These are phyloP conservation scores for Melampsora larici-populina DNA, from an alignment of 1,284 basidiomycete genomes.

Conservation along the genomic window DNA sequence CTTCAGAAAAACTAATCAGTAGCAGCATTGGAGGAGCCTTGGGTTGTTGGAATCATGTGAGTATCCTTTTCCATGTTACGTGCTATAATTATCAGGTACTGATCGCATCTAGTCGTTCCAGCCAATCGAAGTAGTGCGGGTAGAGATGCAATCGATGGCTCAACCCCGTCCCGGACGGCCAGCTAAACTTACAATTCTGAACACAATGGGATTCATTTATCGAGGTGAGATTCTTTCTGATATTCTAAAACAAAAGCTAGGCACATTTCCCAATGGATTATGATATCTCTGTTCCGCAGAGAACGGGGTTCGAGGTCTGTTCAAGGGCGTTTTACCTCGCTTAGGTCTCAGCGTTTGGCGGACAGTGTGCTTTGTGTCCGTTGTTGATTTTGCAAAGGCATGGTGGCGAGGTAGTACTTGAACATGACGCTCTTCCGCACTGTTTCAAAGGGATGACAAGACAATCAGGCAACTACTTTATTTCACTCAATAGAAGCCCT, in stretches of 20 bases:
- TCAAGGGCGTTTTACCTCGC: slow-evolving; percentile 32
- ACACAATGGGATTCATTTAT: slow-evolving; percentile 40
- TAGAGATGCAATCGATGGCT: slow-evolving; percentile 44
- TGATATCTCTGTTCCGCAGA: slow-evolving; percentile 9
- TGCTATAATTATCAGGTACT: neutral
- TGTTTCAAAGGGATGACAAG: neutral
- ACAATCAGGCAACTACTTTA: neutral
- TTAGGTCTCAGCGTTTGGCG: slow-evolving; percentile 42
- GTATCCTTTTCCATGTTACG: neutral
- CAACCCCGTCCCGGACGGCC: slow-evolving; percentile 23
- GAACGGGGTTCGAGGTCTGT: slow-evolving; percentile 36
- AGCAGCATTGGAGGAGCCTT: slow-evolving; percentile 32
- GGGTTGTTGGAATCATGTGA: slow-evolving; percentile 43
- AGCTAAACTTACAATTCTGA: slow-evolving; percentile 35
- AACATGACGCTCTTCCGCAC: neutral
- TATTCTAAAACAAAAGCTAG: neutral
- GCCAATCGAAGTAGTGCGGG: slow-evolving; percentile 42
- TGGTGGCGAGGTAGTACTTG: slow-evolving; percentile 28
- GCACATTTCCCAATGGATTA: too few species aligned
- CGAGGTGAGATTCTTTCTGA: neutral
- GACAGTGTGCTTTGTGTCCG: slow-evolving; percentile 41
- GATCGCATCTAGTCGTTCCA: neutral
- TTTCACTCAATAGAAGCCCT: too few species aligned
- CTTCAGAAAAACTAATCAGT: slow-evolving; percentile 29
- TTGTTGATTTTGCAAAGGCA: slow-evolving; percentile 18